These are phyloP conservation scores for Zoysia matrella DNA, from an alignment of 202 grass and related monocot species.

Conservation along the genomic window DNA sequence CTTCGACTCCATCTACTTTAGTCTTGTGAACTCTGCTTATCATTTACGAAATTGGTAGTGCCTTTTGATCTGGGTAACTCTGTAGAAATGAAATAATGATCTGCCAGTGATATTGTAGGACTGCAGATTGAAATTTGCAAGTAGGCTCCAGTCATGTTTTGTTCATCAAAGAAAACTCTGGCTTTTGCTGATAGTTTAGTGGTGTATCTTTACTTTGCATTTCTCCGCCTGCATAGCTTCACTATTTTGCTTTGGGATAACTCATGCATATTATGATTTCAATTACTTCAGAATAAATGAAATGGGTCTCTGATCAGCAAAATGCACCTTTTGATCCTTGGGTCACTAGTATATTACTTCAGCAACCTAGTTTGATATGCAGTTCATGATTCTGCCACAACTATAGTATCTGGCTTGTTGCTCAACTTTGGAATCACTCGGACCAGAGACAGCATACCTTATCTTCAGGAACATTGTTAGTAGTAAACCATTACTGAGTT, in stretches of 20 bases:
- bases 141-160: neutral
- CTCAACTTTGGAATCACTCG: neutral
- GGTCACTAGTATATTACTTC: neutral
- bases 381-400: neutral
- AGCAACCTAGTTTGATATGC: neutral
- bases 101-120: neutral
- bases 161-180: neutral
- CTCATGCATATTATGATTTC: neutral
- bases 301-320: neutral
- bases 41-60: neutral
- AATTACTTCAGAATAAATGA: neutral
- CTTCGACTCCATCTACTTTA: neutral
- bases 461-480: neutral
- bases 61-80: neutral
- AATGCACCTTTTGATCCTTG: neutral
- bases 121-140: neutral
- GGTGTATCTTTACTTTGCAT: neutral
- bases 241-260: neutral
- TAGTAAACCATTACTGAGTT: neutral
- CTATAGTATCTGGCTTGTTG: neutral
- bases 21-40: neutral
- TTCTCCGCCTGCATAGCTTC: neutral
- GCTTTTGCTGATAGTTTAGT: neutral
- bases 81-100: slow-evolving; percentile 8
- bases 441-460: slow-evolving; percentile 1